Base-by-base conservation (phyloP, 805 yeast species). In the Nakazawaea wyomingensis region DNA sequence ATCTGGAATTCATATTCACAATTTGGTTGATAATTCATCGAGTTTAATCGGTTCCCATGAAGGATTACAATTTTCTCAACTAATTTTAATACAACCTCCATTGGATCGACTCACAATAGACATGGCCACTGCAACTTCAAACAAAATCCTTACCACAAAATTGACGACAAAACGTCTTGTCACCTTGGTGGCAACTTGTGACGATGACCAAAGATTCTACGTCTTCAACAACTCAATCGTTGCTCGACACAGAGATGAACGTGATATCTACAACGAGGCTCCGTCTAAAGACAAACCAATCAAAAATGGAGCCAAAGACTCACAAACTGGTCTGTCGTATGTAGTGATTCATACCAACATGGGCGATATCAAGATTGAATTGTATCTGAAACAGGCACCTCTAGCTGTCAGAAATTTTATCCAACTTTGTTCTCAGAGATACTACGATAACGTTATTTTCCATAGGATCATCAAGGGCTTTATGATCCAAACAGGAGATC, bases 401-500 rank as follows among this genome's bases (percentile, higher is more conserved):
- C 50, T 61, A 33, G 65, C 75, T 1, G 67, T 61, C 10, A 70
- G 68, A 45, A 71, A 69, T 48, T 71, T 71, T 45, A 51, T 61
- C 9, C 50, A 52, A 18, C 57, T 64, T 17, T 63, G 71, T 48
- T 17, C 50, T 27, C 55, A 54, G 4, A 65, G 64, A 11, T 71
- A 68, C 49, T 71, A 71, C 54, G 59, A 71, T 47, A 52, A 58
- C 19, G 50, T 65, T 14, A 61, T 61, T 52, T 71, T 71, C 60
- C 75, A 70, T 50, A 58, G 75, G 45, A 72, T 77, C 14, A 75
- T 77, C 49, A 66, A 71, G 48, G 69, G 67, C 41, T 77, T 77
- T 51, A 77, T 77, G 82, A 70, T 78, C 49, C 82, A 77, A 55
- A 76, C 77, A 34, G 82, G 82, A 19, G 82, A 77, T 54, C 70